Percentiles rank a stretch among this genome's conserved stretches.
phyloP scores from a whole-genome alignment of 352 stramenopile species.

The Thalassiosira ordinaria region DNA sequence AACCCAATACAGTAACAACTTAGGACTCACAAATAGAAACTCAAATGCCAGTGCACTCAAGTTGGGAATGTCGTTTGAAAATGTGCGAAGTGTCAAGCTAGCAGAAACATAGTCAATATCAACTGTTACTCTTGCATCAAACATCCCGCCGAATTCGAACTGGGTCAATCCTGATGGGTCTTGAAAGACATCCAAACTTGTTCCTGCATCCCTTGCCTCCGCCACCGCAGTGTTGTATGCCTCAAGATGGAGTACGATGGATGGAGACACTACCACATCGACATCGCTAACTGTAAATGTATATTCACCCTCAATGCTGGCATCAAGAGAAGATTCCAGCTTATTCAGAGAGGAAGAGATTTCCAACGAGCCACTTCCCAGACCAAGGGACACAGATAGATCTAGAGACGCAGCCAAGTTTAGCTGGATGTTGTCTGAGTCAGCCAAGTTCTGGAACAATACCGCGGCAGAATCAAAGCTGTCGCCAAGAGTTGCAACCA shows the following conservation, averaged over 20 bases:
- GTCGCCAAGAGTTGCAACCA: conserved; percentile 27
- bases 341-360: conserved; percentile 10
- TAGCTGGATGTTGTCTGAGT: conserved; percentile 33
- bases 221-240: conserved; percentile 29
- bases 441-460: conserved; percentile 5
- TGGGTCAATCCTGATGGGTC: background rate
- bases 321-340: conserved; percentile 21
- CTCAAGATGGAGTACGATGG: conserved; percentile 12
- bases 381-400: conserved; percentile 12
- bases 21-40: no score
- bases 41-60: no score
- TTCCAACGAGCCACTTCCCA: conserved; percentile 18
- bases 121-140: conserved; percentile 25
- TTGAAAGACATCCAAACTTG: no score
- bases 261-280: conserved; percentile 17
- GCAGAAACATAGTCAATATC: no score
- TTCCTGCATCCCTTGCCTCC: no score
- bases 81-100: no score
- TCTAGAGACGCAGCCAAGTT: conserved; percentile 30
- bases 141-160: conserved; percentile 25
- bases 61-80: no score
- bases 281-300: no score
- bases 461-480: background rate
- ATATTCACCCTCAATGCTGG: background rate
- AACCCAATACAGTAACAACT: no score